A percentile compares a stretch with the other conserved stretches of the same genome.
These are phyloP conservation scores for Tolypocladium endophyticum DNA, from an alignment of 2,329 filamentous ascomycete species.

Conservation along the genomic window DNA sequence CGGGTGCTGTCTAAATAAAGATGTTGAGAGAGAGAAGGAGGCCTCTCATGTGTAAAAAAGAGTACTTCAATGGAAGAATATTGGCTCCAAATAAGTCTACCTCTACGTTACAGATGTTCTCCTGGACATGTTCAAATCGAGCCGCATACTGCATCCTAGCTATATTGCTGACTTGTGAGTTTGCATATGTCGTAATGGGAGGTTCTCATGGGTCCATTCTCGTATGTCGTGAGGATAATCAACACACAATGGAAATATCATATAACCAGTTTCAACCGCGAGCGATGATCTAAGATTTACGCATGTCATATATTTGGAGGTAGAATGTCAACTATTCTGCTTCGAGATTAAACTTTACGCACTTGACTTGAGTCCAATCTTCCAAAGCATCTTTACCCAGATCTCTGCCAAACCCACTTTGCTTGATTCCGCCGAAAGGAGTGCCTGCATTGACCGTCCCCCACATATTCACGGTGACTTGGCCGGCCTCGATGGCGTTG, in stretches of 20 bases:
- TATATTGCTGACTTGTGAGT: neutral
- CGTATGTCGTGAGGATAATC: neutral
- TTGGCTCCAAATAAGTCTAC: neutral
- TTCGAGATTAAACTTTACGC: constrained; percentile 9
- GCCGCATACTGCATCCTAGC: neutral
- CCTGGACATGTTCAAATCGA: neutral
- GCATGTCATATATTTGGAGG: neutral
- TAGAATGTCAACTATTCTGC: neutral
- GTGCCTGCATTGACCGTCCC: constrained; percentile 14
- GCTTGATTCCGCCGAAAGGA: constrained; percentile 23
- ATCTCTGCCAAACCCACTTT: constrained; percentile 20
- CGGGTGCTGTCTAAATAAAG: neutral
- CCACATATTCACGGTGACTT: constrained; percentile 49
- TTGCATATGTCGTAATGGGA: neutral
- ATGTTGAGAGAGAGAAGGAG: neutral
- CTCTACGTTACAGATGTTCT: neutral
- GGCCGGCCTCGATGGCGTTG: constrained; percentile 49
- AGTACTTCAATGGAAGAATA: neutral
- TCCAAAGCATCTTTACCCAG: constrained; percentile 19
- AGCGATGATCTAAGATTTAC: neutral
- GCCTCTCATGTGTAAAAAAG: neutral
- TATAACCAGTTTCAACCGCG: too few relatives aligned
- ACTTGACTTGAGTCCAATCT: constrained; percentile 19
- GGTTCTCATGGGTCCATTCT: neutral
- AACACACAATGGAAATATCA: neutral